A percentile compares a stretch with the other conserved stretches of the same genome.
Evolutionary conservation across 2,329 filamentous ascomycete species (phyloP).

Genomic region (Microascus cirrosus): DNA sequence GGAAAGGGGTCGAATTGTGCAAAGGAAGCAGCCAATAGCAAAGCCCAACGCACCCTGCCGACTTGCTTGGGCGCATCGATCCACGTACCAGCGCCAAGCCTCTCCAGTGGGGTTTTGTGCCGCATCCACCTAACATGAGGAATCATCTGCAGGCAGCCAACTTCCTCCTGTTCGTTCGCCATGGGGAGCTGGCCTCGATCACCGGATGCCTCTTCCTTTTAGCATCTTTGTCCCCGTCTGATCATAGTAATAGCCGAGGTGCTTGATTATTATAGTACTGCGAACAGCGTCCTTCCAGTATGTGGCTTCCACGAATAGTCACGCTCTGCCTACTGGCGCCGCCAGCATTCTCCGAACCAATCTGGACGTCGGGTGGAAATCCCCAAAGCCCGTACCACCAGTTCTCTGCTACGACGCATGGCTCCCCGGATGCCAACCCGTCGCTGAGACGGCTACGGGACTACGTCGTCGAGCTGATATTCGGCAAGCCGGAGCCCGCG

Average conservation of each 20-base stretch:
- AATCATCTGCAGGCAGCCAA: background rate
- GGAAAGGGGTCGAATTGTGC: background rate
- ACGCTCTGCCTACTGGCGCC: background rate
- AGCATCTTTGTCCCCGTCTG: background rate
- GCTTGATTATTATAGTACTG: background rate
- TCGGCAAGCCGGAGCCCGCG: conserved; percentile 28
- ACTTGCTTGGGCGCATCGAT: background rate
- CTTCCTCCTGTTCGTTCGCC: background rate
- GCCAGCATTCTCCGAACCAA: background rate
- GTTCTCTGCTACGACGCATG: conserved; percentile 28
- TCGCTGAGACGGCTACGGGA: conserved; percentile 3
- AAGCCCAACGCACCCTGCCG: background rate
- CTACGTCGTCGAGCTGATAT: conserved; percentile 31
- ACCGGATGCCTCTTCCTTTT: too few relatives aligned
- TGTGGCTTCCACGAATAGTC: background rate
- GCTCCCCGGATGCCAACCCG: conserved; percentile 30
- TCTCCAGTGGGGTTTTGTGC: background rate
- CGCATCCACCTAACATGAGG: background rate
- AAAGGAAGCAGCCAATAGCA: background rate
- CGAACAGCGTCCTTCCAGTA: background rate
- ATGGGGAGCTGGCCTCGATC: background rate
- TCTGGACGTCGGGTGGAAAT: background rate
- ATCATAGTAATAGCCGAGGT: background rate
- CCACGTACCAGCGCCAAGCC: background rate
- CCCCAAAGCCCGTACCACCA: background rate